Base-by-base conservation (phyloP, 1,284 basidiomycete genomes). In the Trichosporon ovoides region DNA sequence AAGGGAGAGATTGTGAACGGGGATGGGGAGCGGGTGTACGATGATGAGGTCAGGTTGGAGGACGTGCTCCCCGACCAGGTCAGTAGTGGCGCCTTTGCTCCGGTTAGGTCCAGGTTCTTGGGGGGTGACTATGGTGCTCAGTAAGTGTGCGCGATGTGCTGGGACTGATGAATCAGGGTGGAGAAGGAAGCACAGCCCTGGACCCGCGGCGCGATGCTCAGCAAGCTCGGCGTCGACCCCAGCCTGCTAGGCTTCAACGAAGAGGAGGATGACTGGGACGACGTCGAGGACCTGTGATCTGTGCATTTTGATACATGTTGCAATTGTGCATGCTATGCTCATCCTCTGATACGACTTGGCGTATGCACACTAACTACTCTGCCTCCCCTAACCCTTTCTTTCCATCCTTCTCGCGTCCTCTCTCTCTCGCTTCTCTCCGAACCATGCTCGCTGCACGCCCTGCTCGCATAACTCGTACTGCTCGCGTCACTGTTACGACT, bases 201-300 rank as follows among this genome's bases (percentile, higher is more conserved):
- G 76, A 67, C 68, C 38, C 66, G 66, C 22, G 75, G 68, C 10
- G 58, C 65, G 1, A 65, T 78, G 67, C 68, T 77, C 53, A 51
- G 54, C 10, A 52, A 53, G 24, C 57, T 73, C 13, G 62, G 68
- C 38, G 71, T 77, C 10, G 75, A 77, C 49, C 75, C 75, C 10
- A 61, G 38, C 5, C 61, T 75, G n/a, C 62, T 77, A 1, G 73
- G 70, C 2, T 77, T 71, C 71, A 60, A 74, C 55, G 59, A 43
- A 1, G 68, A 69, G 6, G 60, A 50, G 0, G 72, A 73, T 56
- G 74, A 75, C 54, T 77, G 75, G 75, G 57, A 53, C 3, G 59
- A 64, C 24, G 46, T 60, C 18, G 54, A 56, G 12, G 58, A 59
- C 24, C 22, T 18, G n/a, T 24, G 34, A 34, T 18, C 28, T 35